Conservation (phyloP, 2,329 filamentous ascomycete species). For the Talaromyces sp. region DNA sequence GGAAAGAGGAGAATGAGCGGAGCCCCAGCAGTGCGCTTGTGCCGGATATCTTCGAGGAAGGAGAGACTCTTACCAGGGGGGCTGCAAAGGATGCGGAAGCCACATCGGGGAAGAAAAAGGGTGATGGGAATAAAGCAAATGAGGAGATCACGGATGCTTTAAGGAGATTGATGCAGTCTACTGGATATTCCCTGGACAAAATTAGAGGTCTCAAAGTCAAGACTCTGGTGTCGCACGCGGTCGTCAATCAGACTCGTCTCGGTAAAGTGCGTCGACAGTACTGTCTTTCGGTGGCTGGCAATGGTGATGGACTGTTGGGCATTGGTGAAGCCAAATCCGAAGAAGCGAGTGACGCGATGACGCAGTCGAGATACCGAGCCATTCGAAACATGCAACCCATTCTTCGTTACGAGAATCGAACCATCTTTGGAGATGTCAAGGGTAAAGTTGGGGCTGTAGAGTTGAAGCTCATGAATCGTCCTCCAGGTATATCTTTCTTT, state of each 20-base stretch:
- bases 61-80: slow-evolving; percentile 33
- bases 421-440: slow-evolving; percentile 80
- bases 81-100: slow-evolving; percentile 27
- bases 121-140: slow-evolving; percentile 17
- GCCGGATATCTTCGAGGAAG: slow-evolving; percentile 50
- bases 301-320: slow-evolving; percentile 79
- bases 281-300: slow-evolving; percentile 77
- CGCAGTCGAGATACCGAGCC: slow-evolving; percentile 74
- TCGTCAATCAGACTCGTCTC: slow-evolving; percentile 91
- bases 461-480: slow-evolving; percentile 74
- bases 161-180: slow-evolving; percentile 54
- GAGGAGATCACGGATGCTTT: slow-evolving; percentile 40
- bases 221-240: slow-evolving; percentile 67
- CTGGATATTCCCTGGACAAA: slow-evolving; percentile 50
- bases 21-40: slow-evolving; percentile 50
- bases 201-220: slow-evolving; percentile 62
- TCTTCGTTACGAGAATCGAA: slow-evolving; percentile 83
- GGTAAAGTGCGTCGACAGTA: slow-evolving; percentile 83
- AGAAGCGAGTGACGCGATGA: slow-evolving; percentile 63
- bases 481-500: slow-evolving; percentile 67
- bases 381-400: slow-evolving; percentile 94
- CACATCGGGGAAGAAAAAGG: slow-evolving; percentile 25
- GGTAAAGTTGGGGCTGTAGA: slow-evolving; percentile 85
- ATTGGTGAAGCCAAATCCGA: slow-evolving; percentile 86
- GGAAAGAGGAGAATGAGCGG: slow-evolving; percentile 50